A percentile compares a stretch with the other conserved stretches of the same genome.
phyloP scores from a whole-genome alignment of 2,329 filamentous ascomycete genomes.

The Penicillium sp. region DNA sequence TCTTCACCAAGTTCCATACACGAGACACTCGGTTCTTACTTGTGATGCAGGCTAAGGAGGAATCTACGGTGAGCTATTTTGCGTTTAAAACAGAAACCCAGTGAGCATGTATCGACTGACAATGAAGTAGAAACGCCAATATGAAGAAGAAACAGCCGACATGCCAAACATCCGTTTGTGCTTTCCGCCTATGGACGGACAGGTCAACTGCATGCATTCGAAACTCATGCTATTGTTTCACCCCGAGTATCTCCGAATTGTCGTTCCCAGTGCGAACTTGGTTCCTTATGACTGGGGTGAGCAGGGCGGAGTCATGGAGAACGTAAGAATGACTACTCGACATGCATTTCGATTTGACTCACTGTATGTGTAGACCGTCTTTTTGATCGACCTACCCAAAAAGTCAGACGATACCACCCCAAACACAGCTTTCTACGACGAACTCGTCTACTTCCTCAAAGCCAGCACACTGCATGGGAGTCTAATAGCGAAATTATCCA shows the following conservation, averaged over 20 bases:
- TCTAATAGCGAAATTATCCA: constrained; percentile 64
- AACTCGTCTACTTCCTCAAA: constrained; percentile 66
- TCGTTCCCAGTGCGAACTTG: constrained; percentile 82
- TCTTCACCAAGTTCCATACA: constrained; percentile 66
- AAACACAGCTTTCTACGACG: constrained; percentile 60
- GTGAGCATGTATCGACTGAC: not conserved
- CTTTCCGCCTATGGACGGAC: constrained; percentile 75
- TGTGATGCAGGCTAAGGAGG: constrained; percentile 57
- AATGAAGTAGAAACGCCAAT: constrained; percentile 32
- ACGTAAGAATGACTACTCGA: constrained; percentile 49
- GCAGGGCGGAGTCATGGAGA: constrained; percentile 67
- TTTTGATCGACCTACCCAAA: constrained; percentile 82
- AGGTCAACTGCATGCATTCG: constrained; percentile 79
- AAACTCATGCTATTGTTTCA: constrained; percentile 91
- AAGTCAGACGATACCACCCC: constrained; percentile 28
- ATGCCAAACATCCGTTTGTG: constrained; percentile 60
- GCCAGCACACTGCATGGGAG: constrained; percentile 62
- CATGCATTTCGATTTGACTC: not conserved
- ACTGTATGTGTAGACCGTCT: constrained; percentile 58
- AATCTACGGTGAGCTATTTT: constrained; percentile 36
- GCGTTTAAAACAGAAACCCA: not conserved
- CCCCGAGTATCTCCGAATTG: constrained; percentile 67
- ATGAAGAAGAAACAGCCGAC: constrained; percentile 36
- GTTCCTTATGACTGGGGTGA: constrained; percentile 88
- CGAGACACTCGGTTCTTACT: constrained; percentile 60